Conservation (phyloP, 176 grass and related monocot species). For the Oropetium thomaeum region DNA sequence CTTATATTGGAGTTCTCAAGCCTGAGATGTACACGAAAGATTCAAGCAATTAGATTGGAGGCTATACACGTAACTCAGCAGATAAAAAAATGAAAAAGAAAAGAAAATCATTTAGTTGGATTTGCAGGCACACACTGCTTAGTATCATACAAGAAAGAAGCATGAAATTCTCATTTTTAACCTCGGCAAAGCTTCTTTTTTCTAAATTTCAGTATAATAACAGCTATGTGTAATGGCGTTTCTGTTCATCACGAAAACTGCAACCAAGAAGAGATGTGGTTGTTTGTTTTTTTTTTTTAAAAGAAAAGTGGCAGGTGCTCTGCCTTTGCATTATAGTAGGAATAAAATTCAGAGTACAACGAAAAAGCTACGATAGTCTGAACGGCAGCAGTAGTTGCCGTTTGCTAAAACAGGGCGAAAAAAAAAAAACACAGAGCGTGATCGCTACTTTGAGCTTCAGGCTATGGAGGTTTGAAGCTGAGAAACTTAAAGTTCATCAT, state of each 20-base stretch:
- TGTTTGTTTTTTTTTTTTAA: too few species aligned
- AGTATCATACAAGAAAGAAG: conserved; percentile 27
- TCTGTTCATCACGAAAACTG: not conserved
- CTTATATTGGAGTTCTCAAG: conserved; percentile 82
- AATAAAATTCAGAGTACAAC: too few species aligned
- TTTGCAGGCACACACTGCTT: not conserved
- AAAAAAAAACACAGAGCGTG: too few species aligned
- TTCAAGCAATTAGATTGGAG: conserved; percentile 29
- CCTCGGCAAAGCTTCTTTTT: not conserved
- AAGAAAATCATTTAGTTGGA: not conserved
- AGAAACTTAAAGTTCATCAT: too few species aligned
- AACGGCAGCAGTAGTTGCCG: too few species aligned
- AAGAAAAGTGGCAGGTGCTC: too few species aligned
- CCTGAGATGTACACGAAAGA: conserved; percentile 66
- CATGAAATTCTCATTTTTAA: not conserved
- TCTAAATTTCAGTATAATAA: conserved; percentile 16
- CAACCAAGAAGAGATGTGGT: conserved; percentile 8
- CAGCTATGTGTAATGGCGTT: not conserved
- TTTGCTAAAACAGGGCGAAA: too few species aligned
- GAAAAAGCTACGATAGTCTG: too few species aligned
- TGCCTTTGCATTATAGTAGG: too few species aligned
- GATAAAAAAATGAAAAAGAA: not conserved
- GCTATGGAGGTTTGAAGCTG: too few species aligned
- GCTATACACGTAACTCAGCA: not conserved
- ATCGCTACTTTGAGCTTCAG: too few species aligned